Conservation (phyloP, 148 eudicot species). For the Drosera capensis region DNA sequence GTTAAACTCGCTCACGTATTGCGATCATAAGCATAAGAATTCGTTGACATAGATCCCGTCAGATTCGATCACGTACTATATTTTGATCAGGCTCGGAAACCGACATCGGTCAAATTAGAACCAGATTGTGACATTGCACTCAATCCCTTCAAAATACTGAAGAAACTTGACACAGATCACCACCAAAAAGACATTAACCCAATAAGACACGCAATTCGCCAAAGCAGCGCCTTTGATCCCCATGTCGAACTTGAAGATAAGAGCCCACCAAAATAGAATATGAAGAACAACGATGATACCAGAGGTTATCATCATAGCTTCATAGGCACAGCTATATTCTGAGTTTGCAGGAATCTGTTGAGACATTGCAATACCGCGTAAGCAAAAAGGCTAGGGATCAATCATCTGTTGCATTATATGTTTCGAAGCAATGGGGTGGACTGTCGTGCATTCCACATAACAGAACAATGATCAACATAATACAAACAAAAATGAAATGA, state of each 20-base stretch:
- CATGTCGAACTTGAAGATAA: conserved; percentile 18
- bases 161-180: conserved; percentile 19
- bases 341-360: conserved; percentile 32
- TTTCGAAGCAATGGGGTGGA: too few relatives aligned
- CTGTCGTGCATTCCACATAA: too few relatives aligned
- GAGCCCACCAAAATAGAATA: conserved; percentile 22
- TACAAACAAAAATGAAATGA: too few relatives aligned
- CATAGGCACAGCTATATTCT: conserved; percentile 24
- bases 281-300: conserved; percentile 21
- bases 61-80: too few relatives aligned
- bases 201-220: conserved; percentile 25
- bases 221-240: conserved; percentile 36
- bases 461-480: too few relatives aligned
- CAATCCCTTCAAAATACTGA: too few relatives aligned
- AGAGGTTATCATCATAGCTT: conserved; percentile 26
- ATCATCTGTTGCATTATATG: conserved; percentile 18
- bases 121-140: too few relatives aligned
- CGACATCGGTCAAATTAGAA: too few relatives aligned
- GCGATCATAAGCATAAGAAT: too few relatives aligned
- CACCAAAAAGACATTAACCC: conserved; percentile 25
- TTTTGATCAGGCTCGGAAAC: too few relatives aligned
- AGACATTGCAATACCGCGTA: conserved; percentile 36
- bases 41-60: too few relatives aligned
- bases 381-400: conserved; percentile 37
- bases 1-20: too few relatives aligned